Conservation (phyloP, 352 stramenopile species). For the Pythium phragmitis region DNA sequence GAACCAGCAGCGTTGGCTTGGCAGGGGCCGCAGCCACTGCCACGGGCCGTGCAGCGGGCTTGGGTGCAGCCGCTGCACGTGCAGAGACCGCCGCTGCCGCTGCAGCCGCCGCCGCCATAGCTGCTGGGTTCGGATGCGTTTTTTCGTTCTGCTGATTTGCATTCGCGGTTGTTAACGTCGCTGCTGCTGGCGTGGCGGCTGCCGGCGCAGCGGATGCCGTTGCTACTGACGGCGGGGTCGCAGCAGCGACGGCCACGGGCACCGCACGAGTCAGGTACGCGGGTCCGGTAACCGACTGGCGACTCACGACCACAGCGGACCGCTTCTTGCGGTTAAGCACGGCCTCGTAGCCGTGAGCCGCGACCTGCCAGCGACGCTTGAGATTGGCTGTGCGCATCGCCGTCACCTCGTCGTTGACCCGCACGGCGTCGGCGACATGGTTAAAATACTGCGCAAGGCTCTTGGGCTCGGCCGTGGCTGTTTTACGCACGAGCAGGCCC, state of each 20-base stretch:
- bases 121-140: conserved; percentile 12
- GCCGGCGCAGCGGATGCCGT: not conserved
- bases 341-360: conserved; percentile 67
- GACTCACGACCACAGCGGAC: conserved; percentile 21
- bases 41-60: conserved; percentile 2
- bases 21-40: conserved; percentile 6
- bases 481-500: conserved; percentile 59
- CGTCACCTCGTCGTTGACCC: conserved; percentile 53
- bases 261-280: conserved; percentile 22
- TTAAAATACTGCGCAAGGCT: conserved; percentile 72
- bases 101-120: conserved; percentile 5
- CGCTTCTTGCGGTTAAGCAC: conserved; percentile 79
- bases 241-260: conserved; percentile 6
- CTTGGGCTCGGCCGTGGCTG: conserved; percentile 44
- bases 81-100: conserved; percentile 7
- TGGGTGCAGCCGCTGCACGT: conserved; percentile 13
- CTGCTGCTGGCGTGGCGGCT: not conserved
- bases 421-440: conserved; percentile 60
- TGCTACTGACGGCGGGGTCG: conserved; percentile 1
- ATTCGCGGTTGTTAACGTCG: not conserved
- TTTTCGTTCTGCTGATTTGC: conserved; percentile 1
- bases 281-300: conserved; percentile 20
- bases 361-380: conserved; percentile 60
- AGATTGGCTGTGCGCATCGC: conserved; percentile 56
- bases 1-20: conserved; percentile 14